Evolutionary conservation across 2,329 filamentous ascomycete genomes (phyloP).

Genomic region (Fusarium anthophilum): DNA sequence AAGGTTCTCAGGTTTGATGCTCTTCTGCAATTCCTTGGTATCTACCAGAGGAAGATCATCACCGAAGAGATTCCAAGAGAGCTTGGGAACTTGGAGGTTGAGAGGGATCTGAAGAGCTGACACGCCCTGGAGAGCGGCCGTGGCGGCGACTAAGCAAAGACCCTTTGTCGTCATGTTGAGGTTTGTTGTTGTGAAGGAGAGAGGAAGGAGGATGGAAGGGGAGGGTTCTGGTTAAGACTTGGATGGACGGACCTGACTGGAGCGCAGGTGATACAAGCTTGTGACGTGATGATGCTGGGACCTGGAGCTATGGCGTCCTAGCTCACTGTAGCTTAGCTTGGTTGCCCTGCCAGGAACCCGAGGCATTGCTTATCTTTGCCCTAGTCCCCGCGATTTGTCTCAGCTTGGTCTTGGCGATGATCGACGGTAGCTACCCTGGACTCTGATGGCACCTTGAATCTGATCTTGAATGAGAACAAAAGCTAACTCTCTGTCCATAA

Average conservation of each 20-base stretch:
- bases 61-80: conserved; percentile 28
- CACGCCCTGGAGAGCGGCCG: conserved; percentile 42
- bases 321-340: conserved; percentile 21
- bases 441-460: background rate
- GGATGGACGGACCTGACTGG: background rate
- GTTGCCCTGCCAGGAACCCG: conserved; percentile 35
- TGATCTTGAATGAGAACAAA: background rate
- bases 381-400: conserved; percentile 6
- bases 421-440: background rate
- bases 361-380: conserved; percentile 35
- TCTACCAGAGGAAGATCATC: conserved; percentile 56
- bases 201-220: background rate
- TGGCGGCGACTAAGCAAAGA: conserved; percentile 37
- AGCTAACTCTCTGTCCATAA: background rate
- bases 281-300: conserved; percentile 33
- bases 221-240: conserved; percentile 4
- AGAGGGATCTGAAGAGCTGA: conserved; percentile 41
- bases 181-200: background rate
- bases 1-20: conserved; percentile 66
- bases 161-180: conserved; percentile 38
- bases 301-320: background rate
- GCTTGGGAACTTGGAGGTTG: conserved; percentile 26
- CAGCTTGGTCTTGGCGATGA: conserved; percentile 9
- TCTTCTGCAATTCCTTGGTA: conserved; percentile 64
- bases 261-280: conserved; percentile 30